Percentiles rank a stretch among this genome's conserved stretches.
Conservation (phyloP, 139 green algal genomes). For the Microglena sp. region DNA sequence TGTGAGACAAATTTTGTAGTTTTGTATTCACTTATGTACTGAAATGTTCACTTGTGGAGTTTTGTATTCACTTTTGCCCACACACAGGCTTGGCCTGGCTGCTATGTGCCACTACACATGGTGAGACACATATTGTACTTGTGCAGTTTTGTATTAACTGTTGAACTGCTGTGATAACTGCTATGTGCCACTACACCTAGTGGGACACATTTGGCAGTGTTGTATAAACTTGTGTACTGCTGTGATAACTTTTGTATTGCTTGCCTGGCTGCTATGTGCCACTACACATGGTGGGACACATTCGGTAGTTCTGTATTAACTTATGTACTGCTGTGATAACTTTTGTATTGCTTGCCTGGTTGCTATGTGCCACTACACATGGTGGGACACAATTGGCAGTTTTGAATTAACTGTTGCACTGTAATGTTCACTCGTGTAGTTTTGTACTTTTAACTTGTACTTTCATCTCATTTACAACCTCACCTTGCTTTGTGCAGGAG, state of each 20-base stretch:
- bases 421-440: background rate
- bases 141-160: background rate
- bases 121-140: constrained; percentile 29
- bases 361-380: too few species aligned
- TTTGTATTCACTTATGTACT: background rate
- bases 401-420: background rate
- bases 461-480: too few species aligned
- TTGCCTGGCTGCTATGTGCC: too few species aligned
- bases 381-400: too few species aligned
- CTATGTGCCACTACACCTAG: background rate
- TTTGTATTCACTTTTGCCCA: background rate
- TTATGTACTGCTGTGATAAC: too few species aligned
- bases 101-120: constrained; percentile 86
- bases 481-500: constrained; percentile 7
- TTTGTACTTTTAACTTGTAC: background rate
- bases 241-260: too few species aligned
- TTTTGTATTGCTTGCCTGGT: too few species aligned
- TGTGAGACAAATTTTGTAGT: too few species aligned
- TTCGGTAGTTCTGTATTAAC: background rate
- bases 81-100: constrained; percentile 39
- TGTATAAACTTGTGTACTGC: background rate
- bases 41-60: background rate
- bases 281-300: constrained; percentile 65
- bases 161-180: background rate
- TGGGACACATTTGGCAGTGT: background rate